These are phyloP conservation scores for Ceratocystis alfenasii DNA, from an alignment of 2,329 filamentous ascomycete genomes.

Conservation along the genomic window DNA sequence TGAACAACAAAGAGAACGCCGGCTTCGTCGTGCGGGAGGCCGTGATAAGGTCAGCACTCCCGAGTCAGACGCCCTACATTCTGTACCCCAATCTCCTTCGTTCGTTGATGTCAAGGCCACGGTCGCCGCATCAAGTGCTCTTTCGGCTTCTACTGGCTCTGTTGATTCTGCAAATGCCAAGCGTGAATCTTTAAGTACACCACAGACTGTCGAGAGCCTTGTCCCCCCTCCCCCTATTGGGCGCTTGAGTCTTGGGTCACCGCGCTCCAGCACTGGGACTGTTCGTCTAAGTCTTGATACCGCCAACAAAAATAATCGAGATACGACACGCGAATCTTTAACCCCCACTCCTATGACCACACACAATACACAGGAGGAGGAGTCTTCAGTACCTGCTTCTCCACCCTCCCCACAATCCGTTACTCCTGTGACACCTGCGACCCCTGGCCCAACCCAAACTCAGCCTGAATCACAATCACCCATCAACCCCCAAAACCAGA, in stretches of 20 bases:
- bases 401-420: background rate
- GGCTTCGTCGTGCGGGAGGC: slow-evolving; percentile 50
- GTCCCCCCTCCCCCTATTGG: slow-evolving; percentile 13
- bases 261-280: slow-evolving; percentile 15
- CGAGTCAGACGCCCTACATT: slow-evolving; percentile 18
- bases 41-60: slow-evolving; percentile 32
- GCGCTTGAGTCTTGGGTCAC: background rate
- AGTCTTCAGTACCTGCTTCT: background rate
- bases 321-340: slow-evolving; percentile 18
- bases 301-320: background rate
- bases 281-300: slow-evolving; percentile 3
- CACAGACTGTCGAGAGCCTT: slow-evolving; percentile 10
- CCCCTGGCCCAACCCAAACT: slow-evolving; percentile 4
- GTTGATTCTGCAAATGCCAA: slow-evolving; percentile 35
- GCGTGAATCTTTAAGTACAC: background rate
- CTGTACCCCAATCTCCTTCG: slow-evolving; percentile 10
- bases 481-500: background rate
- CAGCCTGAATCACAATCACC: background rate
- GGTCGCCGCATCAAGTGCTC: slow-evolving; percentile 7
- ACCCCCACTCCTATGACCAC: slow-evolving; percentile 16
- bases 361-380: background rate
- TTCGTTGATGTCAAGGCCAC: slow-evolving; percentile 14
- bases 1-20: slow-evolving; percentile 55
- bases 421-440: slow-evolving; percentile 11
- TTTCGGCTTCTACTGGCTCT: slow-evolving; percentile 14